A percentile compares a stretch with the other conserved stretches of the same genome.
Conservation (phyloP, 495 filamentous ascomycete species). For the Tetracladium marchalianum region DNA sequence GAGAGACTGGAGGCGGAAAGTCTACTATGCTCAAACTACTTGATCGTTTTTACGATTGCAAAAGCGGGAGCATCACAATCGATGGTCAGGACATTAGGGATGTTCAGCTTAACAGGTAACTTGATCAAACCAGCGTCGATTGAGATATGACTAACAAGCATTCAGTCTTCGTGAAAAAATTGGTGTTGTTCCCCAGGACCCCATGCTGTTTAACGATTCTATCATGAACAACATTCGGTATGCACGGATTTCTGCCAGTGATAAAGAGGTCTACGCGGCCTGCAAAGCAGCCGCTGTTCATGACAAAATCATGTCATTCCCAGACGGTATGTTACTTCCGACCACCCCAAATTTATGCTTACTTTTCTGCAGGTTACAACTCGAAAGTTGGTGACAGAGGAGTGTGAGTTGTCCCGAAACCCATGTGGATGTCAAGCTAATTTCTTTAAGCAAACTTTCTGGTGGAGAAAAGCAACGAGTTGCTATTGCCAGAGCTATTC, state of each 20-base stretch:
- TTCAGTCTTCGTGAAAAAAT: slow-evolving; percentile 54
- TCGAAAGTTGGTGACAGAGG: slow-evolving; percentile 32
- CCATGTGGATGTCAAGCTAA: too few relatives aligned
- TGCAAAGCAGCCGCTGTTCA: slow-evolving; percentile 62
- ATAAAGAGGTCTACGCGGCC: slow-evolving; percentile 58
- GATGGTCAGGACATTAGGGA: slow-evolving; percentile 66
- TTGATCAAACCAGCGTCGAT: background rate
- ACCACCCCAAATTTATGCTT: background rate
- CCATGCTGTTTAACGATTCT: slow-evolving; percentile 60
- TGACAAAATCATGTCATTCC: slow-evolving; percentile 56
- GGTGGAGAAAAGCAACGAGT: slow-evolving; percentile 69
- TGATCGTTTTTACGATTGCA: slow-evolving; percentile 61
- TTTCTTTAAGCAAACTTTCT: slow-evolving; percentile 42
- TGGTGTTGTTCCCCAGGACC: slow-evolving; percentile 63
- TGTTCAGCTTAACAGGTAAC: slow-evolving; percentile 47
- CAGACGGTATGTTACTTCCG: slow-evolving; percentile 29
- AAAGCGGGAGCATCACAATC: slow-evolving; percentile 52
- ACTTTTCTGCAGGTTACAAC: slow-evolving; percentile 27
- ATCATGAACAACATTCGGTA: slow-evolving; percentile 70
- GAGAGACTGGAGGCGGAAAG: slow-evolving; percentile 66
- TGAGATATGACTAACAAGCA: slow-evolving; percentile 5
- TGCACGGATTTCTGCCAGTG: slow-evolving; percentile 47
- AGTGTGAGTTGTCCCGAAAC: slow-evolving; percentile 14
- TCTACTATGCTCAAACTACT: slow-evolving; percentile 67
- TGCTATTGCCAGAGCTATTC: slow-evolving; percentile 65